Base-by-base conservation (phyloP, 176 grass and related monocot species). In the Musa acuminata region DNA sequence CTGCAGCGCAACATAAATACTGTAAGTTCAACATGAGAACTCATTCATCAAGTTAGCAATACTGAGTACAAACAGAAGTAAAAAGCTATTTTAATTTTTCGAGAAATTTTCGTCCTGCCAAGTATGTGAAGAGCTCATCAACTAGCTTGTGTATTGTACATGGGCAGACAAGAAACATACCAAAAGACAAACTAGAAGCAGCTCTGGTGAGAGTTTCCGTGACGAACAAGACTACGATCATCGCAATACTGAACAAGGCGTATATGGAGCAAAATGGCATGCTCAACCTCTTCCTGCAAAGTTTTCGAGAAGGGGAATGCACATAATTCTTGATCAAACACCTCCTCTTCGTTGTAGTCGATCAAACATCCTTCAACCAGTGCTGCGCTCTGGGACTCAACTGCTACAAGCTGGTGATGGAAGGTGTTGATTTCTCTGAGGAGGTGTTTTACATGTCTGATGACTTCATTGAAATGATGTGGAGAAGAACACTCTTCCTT, bases 391-490 rank as follows among this genome's bases (percentile, higher is more conserved):
- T 96, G 83, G 80, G 83, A 67, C 79, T 70, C 63, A 54, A 88
- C 69, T 86, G 87, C 27, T 74, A 69, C 5, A 10, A 49, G 21
- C 50, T 79, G 16, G 59, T 75, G 26, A 79, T 2, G 57, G 75
- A 19, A 20, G 73, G 22, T 8, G 79, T 73, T 58, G 79, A 89
- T 82, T 77, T 96, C 54, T 90, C 87, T 1, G 78, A 78, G 20
- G 93, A 92, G 89, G 87, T 80, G 69, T 77, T 88, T 60, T 96
- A 88, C 83, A 96, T 96, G 93, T 87, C 87, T 20, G 80, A 86
- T 55, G 78, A 85, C 0, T 96, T 92, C 82, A 86, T 90, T 26
- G 85, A 80, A 76, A 88, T 92, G 89, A 90, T 96, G 93, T 92
- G 89, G 93, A 58, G 73, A 9, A 79, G 87, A 51, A 88, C 87